Evolutionary conservation across 306 rosid genomes (phyloP).

Genomic region (Vigna mungo): DNA sequence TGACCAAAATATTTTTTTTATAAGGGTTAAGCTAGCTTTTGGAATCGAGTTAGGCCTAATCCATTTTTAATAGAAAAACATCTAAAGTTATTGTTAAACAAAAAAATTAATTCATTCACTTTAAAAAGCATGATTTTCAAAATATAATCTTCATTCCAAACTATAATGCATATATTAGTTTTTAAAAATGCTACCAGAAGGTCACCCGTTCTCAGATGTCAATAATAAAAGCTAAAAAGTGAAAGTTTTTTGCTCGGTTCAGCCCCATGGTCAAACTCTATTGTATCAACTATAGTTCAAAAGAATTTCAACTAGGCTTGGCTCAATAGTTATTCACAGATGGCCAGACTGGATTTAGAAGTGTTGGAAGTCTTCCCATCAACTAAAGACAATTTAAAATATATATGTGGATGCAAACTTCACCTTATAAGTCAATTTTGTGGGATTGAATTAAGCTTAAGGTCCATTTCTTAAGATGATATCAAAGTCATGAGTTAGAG

Average conservation of each 20-base stretch:
- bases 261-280: slow-evolving; percentile 11
- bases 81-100: background rate
- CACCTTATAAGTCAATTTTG: too few relatives aligned
- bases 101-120: background rate
- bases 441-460: too few relatives aligned
- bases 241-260: background rate
- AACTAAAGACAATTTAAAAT: too few relatives aligned
- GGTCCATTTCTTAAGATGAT: too few relatives aligned
- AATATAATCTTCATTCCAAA: slow-evolving; percentile 14
- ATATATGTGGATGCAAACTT: too few relatives aligned
- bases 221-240: background rate
- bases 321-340: slow-evolving; percentile 14
- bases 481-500: too few relatives aligned
- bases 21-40: background rate
- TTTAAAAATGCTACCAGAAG: background rate
- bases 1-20: too few relatives aligned
- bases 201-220: background rate
- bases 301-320: slow-evolving; percentile 26
- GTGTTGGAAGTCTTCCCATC: too few relatives aligned
- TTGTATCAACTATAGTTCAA: background rate
- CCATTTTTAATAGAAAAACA: background rate
- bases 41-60: background rate
- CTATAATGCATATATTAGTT: slow-evolving; percentile 16
- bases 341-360: slow-evolving; percentile 4
- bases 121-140: background rate